Conservation (phyloP, 2,329 filamentous ascomycete species). For the Myriosclerotinia duriaeana region DNA sequence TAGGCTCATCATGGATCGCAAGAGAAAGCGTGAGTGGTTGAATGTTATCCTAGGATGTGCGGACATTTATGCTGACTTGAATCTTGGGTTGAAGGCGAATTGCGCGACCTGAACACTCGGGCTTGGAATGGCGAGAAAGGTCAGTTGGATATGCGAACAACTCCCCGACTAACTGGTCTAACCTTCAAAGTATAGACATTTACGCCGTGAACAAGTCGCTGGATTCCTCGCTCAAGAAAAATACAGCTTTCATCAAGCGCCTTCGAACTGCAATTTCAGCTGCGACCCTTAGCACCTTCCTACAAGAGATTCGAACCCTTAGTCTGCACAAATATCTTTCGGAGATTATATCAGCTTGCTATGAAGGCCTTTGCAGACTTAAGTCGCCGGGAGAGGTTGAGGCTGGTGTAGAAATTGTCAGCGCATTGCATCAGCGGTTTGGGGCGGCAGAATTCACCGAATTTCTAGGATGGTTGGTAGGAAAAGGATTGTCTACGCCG, state of each 20-base stretch:
- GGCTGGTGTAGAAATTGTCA: constrained; percentile 87
- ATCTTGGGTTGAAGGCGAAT: constrained; percentile 63
- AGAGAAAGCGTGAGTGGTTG: constrained; percentile 57
- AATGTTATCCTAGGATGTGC: neutral
- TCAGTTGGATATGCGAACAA: constrained; percentile 44
- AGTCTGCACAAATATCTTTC: constrained; percentile 96
- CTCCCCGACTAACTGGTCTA: constrained; percentile 22
- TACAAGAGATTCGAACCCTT: constrained; percentile 84
- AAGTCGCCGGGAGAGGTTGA: constrained; percentile 91
- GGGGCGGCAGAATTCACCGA: constrained; percentile 87
- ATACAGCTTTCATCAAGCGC: constrained; percentile 96
- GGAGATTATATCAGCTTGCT: constrained; percentile 93
- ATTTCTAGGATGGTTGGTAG: constrained; percentile 88
- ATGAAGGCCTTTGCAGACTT: constrained; percentile 87
- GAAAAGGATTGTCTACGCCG: constrained; percentile 85
- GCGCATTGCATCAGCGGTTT: constrained; percentile 93
- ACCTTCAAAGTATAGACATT: constrained; percentile 31
- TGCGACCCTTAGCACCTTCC: constrained; percentile 75
- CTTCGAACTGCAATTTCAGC: constrained; percentile 84
- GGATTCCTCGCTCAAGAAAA: constrained; percentile 96
- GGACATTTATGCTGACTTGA: constrained; percentile 29
- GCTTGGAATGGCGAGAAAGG: constrained; percentile 89
- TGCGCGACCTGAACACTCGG: constrained; percentile 82
- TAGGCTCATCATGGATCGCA: constrained; percentile 57
- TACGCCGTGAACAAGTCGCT: constrained; percentile 67